Conservation (phyloP, 805 yeast species). For the Saccharomycopsis guyanensis region DNA sequence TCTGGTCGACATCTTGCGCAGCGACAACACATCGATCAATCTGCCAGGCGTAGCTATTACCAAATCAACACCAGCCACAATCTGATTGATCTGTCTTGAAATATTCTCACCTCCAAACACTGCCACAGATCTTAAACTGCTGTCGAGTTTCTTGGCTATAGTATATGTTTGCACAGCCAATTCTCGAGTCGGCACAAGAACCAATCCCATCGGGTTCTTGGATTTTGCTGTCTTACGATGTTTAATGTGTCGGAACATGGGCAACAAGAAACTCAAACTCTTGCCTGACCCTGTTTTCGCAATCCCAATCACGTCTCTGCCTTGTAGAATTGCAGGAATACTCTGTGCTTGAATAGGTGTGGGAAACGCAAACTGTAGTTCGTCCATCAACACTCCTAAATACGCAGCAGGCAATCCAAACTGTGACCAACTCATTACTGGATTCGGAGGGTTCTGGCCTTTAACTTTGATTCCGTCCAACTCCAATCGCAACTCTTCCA, state of each 20-base stretch:
- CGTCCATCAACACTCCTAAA: slow-evolving; percentile 42
- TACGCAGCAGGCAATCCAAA: slow-evolving; percentile 64
- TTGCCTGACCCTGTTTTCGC: slow-evolving; percentile 98
- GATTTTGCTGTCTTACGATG: slow-evolving; percentile 39
- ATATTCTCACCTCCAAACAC: slow-evolving; percentile 53
- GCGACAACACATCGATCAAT: slow-evolving; percentile 70
- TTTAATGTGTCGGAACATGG: slow-evolving; percentile 74
- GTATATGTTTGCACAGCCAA: slow-evolving; percentile 75
- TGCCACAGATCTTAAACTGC: slow-evolving; percentile 41
- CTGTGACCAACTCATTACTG: slow-evolving; percentile 72
- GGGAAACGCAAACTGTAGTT: slow-evolving; percentile 50
- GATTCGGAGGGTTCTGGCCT: slow-evolving; percentile 53
- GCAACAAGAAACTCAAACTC: slow-evolving; percentile 80
- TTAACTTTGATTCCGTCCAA: slow-evolving; percentile 61
- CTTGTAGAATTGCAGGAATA: slow-evolving; percentile 82
- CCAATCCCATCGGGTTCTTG: slow-evolving; percentile 70
- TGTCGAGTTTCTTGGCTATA: slow-evolving; percentile 54
- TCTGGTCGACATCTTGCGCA: slow-evolving; percentile 42
- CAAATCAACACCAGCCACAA: slow-evolving; percentile 36
- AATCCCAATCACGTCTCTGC: slow-evolving; percentile 84
- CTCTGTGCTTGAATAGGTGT: slow-evolving; percentile 91
- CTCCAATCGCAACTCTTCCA: slow-evolving; percentile 41
- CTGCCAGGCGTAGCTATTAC: slow-evolving; percentile 95
- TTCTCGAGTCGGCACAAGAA: slow-evolving; percentile 90
- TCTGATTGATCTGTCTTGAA: slow-evolving; percentile 15